Evolutionary conservation across 2,329 filamentous ascomycete species (phyloP), one percentile per base, ranked within the genome.

Genomic region (Aureobasidium sp.): DNA sequence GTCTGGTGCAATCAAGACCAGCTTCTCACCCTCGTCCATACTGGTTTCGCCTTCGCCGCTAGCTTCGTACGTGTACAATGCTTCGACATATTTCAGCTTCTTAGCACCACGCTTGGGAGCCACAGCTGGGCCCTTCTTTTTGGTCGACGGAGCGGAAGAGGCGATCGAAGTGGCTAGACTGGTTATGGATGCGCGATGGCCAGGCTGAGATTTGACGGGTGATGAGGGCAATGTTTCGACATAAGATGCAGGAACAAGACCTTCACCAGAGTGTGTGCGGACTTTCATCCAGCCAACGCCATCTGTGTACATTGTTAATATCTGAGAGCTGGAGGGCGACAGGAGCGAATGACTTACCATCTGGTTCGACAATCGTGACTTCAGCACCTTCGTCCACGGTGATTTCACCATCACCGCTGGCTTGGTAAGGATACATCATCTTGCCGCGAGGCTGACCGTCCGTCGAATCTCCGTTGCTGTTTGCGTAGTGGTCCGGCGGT

Each of bases 241-340:
- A 73, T 99, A 99, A 6, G 87, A 83, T 6, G 92, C 84, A 1
- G 94, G 94, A 0, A 99, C 92, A 29, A 97, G 82, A 41, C 94
- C 94, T 76, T 93, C 87, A 67, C 86, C 86, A 36, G 65, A 63
- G 36, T 69, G 69, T 37, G 83, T 82, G 57, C 89, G 87, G 63
- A 99, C 86, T 73, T 89, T 93, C 69, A 91, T 84, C 94, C 94
- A 99, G 46, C 94, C 94, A 44, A 88, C 87, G 63, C 93, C 93
- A 75, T 96, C 93, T 96, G 17, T 36, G 75, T 96, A 92, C 96
- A 68, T 27, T 53, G 32, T 67, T 69, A 71, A 57, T 59, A 64
- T 64, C 66, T 66, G 47, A 61, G n/a, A 39, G 26, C 37, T 41
- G 26, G 55, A 50, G 34, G 36, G 24, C 6, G 10, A 36, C 26